phyloP scores from a whole-genome alignment of 2,329 filamentous ascomycete genomes.

The Aspergillus candidus region DNA sequence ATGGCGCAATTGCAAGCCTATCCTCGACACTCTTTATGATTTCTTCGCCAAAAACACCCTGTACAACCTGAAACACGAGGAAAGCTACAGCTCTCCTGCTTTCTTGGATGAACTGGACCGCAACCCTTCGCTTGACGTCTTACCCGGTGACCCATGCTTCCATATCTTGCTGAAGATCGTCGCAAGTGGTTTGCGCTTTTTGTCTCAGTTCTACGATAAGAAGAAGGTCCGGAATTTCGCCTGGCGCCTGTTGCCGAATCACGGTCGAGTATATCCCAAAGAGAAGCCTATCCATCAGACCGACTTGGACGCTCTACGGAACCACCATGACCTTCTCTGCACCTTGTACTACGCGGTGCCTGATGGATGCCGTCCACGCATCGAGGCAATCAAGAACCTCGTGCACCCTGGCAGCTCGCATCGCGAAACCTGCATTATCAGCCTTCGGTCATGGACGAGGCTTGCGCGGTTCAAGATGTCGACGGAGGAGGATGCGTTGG shows the following conservation, averaged over 20 bases:
- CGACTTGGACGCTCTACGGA: conserved; percentile 53
- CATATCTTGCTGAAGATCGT: conserved; percentile 56
- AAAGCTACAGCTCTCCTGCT: conserved; percentile 45
- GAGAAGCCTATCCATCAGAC: conserved; percentile 48
- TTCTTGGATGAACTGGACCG: conserved; percentile 49
- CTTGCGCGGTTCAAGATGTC: conserved; percentile 53
- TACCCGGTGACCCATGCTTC: conserved; percentile 49
- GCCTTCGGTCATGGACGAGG: conserved; percentile 53
- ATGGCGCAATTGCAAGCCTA: conserved; percentile 51
- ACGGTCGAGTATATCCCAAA: conserved; percentile 55
- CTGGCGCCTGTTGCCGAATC: conserved; percentile 55
- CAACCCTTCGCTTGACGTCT: conserved; percentile 39
- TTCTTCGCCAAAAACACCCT: conserved; percentile 53
- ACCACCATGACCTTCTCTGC: conserved; percentile 57
- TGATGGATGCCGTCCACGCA: conserved; percentile 46
- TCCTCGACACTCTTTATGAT: conserved; percentile 51
- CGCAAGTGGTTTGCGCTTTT: conserved; percentile 43
- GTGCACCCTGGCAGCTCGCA: conserved; percentile 54
- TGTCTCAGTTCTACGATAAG: conserved; percentile 43
- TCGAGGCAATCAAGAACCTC: conserved; percentile 48
- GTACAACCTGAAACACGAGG: conserved; percentile 48
- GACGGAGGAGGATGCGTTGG: conserved; percentile 41
- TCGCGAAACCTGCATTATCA: conserved; percentile 54
- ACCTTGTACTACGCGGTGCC: conserved; percentile 55
- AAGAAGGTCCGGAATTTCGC: conserved; percentile 53